These are phyloP conservation scores for Platismatia glauca DNA, from an alignment of 495 filamentous ascomycete genomes.

Conservation along the genomic window DNA sequence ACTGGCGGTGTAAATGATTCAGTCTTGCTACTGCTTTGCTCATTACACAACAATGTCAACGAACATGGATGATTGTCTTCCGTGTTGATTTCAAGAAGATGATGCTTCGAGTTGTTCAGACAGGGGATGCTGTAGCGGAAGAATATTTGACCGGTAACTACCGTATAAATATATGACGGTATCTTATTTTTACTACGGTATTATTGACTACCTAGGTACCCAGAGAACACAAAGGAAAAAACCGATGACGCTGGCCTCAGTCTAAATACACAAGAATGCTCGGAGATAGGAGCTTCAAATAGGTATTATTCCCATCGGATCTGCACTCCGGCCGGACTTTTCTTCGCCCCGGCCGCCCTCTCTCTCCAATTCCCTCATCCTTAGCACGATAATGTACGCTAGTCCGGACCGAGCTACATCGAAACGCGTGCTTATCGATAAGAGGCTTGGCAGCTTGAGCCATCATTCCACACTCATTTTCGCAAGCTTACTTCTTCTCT, in stretches of 20 bases:
- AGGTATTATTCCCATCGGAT: too few relatives aligned
- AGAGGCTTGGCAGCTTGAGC: not conserved
- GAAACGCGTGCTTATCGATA: slow-evolving; percentile 6
- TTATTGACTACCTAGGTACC: not conserved
- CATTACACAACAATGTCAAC: not conserved
- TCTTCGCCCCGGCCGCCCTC: too few relatives aligned
- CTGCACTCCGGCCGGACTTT: too few relatives aligned
- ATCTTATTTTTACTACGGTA: not conserved
- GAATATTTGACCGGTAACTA: too few relatives aligned
- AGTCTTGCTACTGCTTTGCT: slow-evolving; percentile 12
- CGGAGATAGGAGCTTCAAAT: too few relatives aligned
- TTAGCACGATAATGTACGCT: not conserved
- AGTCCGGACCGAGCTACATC: not conserved
- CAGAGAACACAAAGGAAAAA: not conserved
- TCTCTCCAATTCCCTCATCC: too few relatives aligned
- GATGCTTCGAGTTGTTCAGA: too few relatives aligned
- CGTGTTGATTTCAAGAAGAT: too few relatives aligned
- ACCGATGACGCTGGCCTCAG: too few relatives aligned
- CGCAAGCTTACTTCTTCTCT: not conserved
- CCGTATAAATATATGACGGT: too few relatives aligned
- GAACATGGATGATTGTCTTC: not conserved
- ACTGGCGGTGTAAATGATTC: not conserved
- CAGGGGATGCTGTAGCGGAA: too few relatives aligned
- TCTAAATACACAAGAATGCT: too few relatives aligned
- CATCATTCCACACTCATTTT: not conserved